These are phyloP conservation scores for Hanseniaspora gamundiae DNA, from an alignment of 1,139 yeast species.

Conservation along the genomic window DNA sequence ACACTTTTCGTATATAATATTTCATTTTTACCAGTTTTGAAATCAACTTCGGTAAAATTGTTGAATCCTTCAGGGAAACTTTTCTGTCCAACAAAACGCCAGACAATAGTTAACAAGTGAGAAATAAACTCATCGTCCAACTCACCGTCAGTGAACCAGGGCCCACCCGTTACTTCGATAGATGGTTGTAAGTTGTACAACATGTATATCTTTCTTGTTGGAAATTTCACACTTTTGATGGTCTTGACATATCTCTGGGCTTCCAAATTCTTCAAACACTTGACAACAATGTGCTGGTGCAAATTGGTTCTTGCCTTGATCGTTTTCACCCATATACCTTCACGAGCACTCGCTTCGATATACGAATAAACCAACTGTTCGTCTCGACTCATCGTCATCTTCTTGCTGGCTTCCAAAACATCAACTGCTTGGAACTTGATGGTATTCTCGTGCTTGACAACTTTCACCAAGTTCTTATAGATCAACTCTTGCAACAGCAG, in stretches of 20 bases:
- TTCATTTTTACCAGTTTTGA: slow-evolving; percentile 15
- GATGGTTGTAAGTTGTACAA: slow-evolving; percentile 86
- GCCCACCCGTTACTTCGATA: slow-evolving; percentile 95
- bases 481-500: slow-evolving; percentile 53
- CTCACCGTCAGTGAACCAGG: slow-evolving; percentile 97
- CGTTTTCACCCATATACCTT: slow-evolving; percentile 94
- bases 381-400: slow-evolving; percentile 67
- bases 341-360: slow-evolving; percentile 87
- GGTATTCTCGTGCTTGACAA: slow-evolving; percentile 51
- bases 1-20: slow-evolving; percentile 41
- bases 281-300: slow-evolving; percentile 82
- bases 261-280: slow-evolving; percentile 78
- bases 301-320: slow-evolving; percentile 81
- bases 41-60: slow-evolving; percentile 16
- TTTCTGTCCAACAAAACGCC: slow-evolving; percentile 71
- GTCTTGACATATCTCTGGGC: slow-evolving; percentile 76
- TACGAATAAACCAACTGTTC: slow-evolving; percentile 86
- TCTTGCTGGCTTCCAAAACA: slow-evolving; percentile 53
- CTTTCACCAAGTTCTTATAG: slow-evolving; percentile 52
- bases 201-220: slow-evolving; percentile 96
- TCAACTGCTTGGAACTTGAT: slow-evolving; percentile 65
- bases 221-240: slow-evolving; percentile 84
- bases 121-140: slow-evolving; percentile 90
- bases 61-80: slow-evolving; percentile 65
- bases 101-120: slow-evolving; percentile 66